phyloP scores from a whole-genome alignment of 192 early-diverging fungal genomes.

The Coemansia aciculifera region DNA sequence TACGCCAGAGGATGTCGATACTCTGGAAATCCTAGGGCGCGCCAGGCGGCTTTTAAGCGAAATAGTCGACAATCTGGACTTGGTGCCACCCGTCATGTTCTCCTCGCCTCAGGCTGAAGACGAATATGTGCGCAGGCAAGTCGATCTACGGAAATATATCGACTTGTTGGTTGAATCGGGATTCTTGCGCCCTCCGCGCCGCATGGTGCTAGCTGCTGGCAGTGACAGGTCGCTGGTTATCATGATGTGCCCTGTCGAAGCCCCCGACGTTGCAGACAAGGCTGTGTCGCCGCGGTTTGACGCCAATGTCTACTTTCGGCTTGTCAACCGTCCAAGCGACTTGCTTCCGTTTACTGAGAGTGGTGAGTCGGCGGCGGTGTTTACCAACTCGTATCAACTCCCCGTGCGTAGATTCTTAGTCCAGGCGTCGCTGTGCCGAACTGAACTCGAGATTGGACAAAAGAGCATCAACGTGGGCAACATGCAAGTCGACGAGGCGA shows the following conservation, averaged over 20 bases:
- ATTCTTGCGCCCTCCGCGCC: constrained; percentile 60
- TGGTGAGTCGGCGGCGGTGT: constrained; percentile 22
- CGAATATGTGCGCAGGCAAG: constrained; percentile 53
- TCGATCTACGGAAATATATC: constrained; percentile 70
- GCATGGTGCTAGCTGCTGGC: constrained; percentile 60
- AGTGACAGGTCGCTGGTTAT: constrained; percentile 68
- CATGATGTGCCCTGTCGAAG: constrained; percentile 65
- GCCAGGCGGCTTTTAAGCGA: constrained; percentile 40
- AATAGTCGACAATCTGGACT: constrained; percentile 35
- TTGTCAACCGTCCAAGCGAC: constrained; percentile 84
- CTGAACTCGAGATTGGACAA: constrained; percentile 91
- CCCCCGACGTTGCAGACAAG: constrained; percentile 8
- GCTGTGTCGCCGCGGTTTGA: constrained; percentile 20
- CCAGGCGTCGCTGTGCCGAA: constrained; percentile 77
- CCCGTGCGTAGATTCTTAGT: constrained; percentile 92
- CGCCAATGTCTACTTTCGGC: constrained; percentile 76
- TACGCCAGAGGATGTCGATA: constrained; percentile 9
- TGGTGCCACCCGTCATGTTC: constrained; percentile 41
- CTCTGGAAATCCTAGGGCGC: constrained; percentile 18
- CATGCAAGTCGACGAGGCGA: constrained; percentile 77
- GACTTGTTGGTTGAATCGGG: constrained; percentile 69
- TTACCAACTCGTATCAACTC: constrained; percentile 38
- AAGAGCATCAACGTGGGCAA: constrained; percentile 96
- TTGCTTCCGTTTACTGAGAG: constrained; percentile 76
- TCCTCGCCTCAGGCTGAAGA: constrained; percentile 36